phyloP scores from a whole-genome alignment of 176 grass and related monocot genomes.

The Oryza rufipogon region DNA sequence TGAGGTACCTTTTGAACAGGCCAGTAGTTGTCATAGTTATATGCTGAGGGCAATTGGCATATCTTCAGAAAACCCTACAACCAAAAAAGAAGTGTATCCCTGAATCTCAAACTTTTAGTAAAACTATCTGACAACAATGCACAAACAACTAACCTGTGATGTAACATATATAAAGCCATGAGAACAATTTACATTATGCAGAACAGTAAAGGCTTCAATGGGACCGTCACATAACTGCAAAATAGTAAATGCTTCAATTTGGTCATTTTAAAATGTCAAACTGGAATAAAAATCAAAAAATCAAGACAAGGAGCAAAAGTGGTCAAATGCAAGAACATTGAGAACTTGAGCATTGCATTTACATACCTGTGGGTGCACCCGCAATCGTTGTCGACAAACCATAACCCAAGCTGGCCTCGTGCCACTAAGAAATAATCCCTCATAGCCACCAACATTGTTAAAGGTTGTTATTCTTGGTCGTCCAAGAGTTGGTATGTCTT shows the following conservation, averaged over 20 bases:
- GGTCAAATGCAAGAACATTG: neutral
- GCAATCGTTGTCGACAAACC: slow-evolving; percentile 80
- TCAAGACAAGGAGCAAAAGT: slow-evolving; percentile 11
- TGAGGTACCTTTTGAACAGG: slow-evolving; percentile 76
- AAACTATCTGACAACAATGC: slow-evolving; percentile 26
- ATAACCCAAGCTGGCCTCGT: slow-evolving; percentile 89
- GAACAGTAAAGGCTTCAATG: slow-evolving; percentile 86
- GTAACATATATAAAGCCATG: slow-evolving; percentile 95
- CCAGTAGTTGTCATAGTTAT: slow-evolving; percentile 94
- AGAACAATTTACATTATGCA: slow-evolving; percentile 96
- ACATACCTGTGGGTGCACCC: slow-evolving; percentile 86
- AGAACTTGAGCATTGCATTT: slow-evolving; percentile 10
- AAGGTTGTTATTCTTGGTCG: slow-evolving; percentile 82
- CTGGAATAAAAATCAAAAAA: neutral
- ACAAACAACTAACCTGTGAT: slow-evolving; percentile 59
- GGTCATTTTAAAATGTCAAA: neutral
- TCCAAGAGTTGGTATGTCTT: slow-evolving; percentile 60
- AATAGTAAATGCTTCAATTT: slow-evolving; percentile 35
- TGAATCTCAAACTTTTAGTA: slow-evolving; percentile 34
- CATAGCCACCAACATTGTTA: slow-evolving; percentile 85
- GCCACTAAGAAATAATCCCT: slow-evolving; percentile 87
- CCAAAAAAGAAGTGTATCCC: slow-evolving; percentile 2
- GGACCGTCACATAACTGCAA: slow-evolving; percentile 89
- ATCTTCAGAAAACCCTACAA: slow-evolving; percentile 94
- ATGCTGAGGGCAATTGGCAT: slow-evolving; percentile 79